Evolutionary conservation across 306 rosid genomes (phyloP).

Genomic region (Prosopis cineraria): DNA sequence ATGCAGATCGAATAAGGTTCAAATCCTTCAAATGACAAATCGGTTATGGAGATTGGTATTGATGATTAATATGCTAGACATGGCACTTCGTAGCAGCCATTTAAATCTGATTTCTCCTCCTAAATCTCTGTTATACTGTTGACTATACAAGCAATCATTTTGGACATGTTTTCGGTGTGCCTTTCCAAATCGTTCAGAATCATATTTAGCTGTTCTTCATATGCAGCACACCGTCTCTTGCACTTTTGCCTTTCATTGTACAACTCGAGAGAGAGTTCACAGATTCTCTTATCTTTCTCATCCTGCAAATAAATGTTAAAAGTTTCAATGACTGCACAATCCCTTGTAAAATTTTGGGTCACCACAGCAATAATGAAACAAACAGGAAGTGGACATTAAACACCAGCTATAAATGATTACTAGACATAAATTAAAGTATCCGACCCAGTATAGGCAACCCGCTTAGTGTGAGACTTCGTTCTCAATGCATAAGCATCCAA

Average conservation of each 20-base stretch:
- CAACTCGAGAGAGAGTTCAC: slow-evolving; percentile 62
- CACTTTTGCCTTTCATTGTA: slow-evolving; percentile 70
- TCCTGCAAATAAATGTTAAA: slow-evolving; percentile 45
- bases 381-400: slow-evolving; percentile 19
- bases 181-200: slow-evolving; percentile 60
- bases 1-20: no score
- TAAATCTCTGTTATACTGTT: slow-evolving; percentile 62
- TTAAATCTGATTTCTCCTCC: slow-evolving; percentile 51
- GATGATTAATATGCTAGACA: slow-evolving; percentile 19
- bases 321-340: slow-evolving; percentile 7
- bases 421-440: slow-evolving; percentile 16
- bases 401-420: slow-evolving; percentile 7
- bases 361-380: slow-evolving; percentile 4
- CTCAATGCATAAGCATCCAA: neutral
- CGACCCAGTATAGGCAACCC: neutral
- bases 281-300: slow-evolving; percentile 76
- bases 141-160: slow-evolving; percentile 59
- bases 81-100: slow-evolving; percentile 38
- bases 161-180: slow-evolving; percentile 68
- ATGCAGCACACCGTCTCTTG: slow-evolving; percentile 72
- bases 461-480: neutral
- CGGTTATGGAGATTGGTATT: neutral
- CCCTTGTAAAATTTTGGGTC: slow-evolving; percentile 6
- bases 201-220: slow-evolving; percentile 60
- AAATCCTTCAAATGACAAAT: neutral